Base-by-base conservation (phyloP, 192 early-diverging fungal genomes). In the Anaeromyces robustus region DNA sequence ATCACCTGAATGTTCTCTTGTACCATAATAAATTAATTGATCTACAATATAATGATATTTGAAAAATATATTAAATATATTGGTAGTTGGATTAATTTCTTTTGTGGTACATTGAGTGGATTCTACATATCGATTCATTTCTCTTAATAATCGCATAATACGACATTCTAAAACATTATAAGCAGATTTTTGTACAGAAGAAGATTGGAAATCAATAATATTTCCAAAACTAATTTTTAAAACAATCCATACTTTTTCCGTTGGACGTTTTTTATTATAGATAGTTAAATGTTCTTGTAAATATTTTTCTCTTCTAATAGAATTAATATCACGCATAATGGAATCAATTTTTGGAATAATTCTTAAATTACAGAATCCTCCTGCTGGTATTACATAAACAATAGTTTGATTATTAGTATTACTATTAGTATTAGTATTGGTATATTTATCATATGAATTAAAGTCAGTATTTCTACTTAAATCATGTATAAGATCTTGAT, bases 21-120 rank as follows among this genome's bases (percentile, higher is more conserved):
- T 94, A n/a, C 90, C 90, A 84, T 90, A 93, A 77, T 92, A 91
- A 30, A 93, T 88, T 26, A 94, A 83, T 81, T 94, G 90, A 84
- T 94, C 92, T 4, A 94, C 90, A 78, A 94, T 89, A 81, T 92
- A 93, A 30, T 87, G 82, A 81, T 92, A 94, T 77, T 88, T 84
- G 79, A 94, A 92, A 77, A 88, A 90, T 14, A 90, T 77, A 29
- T 94, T 92, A 59, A 18, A 18, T 0, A 14, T 52, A 22, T 22
- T 52, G 2, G 3, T 14, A 9, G 2, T 4, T 1, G 43, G 1
- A 52, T 52, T 52, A 52, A 41, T 16, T 16, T 52, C 43, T 52
- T 52, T 52, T 1, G 14, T 1, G 6, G 18, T 22, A 52, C 43
- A 2, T 14, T 52, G 18, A 3, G 18, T 52, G 1, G 18, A 2